Evolutionary conservation across 2,329 filamentous ascomycete genomes (phyloP).

Genomic region (Cercospora zeae-maydis): DNA sequence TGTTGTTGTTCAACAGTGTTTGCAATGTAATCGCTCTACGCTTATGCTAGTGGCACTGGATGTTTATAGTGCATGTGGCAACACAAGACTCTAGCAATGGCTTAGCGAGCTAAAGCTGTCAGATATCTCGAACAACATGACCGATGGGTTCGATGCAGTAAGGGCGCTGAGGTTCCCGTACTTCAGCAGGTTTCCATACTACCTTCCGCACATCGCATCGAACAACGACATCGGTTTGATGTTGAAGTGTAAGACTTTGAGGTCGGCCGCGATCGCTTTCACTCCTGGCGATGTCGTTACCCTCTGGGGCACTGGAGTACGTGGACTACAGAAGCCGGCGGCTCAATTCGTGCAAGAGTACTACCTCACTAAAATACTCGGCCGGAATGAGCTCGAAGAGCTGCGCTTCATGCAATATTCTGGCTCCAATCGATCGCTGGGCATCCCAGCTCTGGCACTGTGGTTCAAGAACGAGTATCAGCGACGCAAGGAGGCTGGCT

Average conservation of each 20-base stretch:
- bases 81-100: neutral
- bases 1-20: no score
- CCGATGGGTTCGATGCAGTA: neutral
- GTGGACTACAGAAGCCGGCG: neutral
- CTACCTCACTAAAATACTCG: neutral
- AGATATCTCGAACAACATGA: neutral
- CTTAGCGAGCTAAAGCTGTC: neutral
- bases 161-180: neutral
- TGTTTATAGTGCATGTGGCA: neutral
- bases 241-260: slow-evolving; percentile 6
- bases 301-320: neutral
- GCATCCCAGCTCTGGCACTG: neutral
- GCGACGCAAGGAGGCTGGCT: neutral
- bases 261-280: slow-evolving; percentile 4
- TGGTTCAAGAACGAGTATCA: slow-evolving; percentile 8
- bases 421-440: neutral
- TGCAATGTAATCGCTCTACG: no score
- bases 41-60: neutral
- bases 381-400: neutral
- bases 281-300: neutral
- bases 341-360: neutral
- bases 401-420: neutral
- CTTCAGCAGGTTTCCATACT: neutral
- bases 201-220: neutral
- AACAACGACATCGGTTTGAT: neutral